Conservation (phyloP, 495 filamentous ascomycete genomes). For the Tuber brumale region DNA sequence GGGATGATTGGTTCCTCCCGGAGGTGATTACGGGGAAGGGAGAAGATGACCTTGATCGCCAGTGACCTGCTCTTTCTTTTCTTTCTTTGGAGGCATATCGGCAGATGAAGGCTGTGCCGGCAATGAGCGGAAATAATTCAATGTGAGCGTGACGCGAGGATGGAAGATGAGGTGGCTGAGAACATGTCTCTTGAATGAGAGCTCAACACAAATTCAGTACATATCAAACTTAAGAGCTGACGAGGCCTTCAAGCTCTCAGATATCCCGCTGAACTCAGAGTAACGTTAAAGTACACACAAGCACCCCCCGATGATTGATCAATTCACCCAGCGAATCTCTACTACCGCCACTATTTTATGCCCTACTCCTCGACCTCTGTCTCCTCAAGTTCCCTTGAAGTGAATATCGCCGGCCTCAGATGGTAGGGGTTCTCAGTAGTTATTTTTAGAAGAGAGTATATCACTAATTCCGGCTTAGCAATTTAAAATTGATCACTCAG, state of each 20-base stretch:
- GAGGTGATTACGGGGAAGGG: background rate
- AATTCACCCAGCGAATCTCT: conserved; percentile 3
- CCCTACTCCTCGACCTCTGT: background rate
- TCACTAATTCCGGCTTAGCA: conserved; percentile 49
- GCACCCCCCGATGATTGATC: background rate
- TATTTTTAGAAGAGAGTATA: conserved; percentile 65
- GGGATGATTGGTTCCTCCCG: background rate
- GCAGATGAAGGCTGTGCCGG: background rate
- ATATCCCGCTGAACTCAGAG: background rate
- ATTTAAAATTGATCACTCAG: background rate
- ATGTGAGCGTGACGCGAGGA: background rate
- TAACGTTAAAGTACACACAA: conserved; percentile 3
- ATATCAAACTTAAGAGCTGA: conserved; percentile 3
- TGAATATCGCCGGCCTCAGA: conserved; percentile 17
- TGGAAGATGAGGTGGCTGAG: background rate
- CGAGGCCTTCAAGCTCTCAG: background rate
- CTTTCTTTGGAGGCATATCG: conserved; percentile 41
- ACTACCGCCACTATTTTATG: background rate
- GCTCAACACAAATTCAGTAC: background rate
- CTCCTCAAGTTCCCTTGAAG: conserved; percentile 12
- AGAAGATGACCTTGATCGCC: conserved; percentile 40
- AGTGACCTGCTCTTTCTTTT: conserved; percentile 40
- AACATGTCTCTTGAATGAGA: background rate
- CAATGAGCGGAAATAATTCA: background rate
- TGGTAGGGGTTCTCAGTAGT: conserved; percentile 55